phyloP scores from a whole-genome alignment of 2,329 filamentous ascomycete genomes.

The Fusarium oligoseptatum region DNA sequence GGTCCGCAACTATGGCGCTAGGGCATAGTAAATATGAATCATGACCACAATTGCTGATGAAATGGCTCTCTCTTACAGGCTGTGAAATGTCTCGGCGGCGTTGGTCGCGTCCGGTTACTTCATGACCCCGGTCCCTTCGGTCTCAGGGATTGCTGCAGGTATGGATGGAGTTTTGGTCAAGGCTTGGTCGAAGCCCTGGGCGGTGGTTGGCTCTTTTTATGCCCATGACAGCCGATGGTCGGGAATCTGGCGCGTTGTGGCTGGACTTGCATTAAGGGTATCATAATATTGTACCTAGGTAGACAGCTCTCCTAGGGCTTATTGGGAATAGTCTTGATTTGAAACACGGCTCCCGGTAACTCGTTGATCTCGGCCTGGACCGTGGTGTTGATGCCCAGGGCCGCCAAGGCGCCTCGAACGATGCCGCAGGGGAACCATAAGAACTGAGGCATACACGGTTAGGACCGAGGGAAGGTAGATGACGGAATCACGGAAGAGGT shows the following conservation, averaged over 20 bases:
- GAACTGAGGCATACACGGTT: slow-evolving; percentile 70
- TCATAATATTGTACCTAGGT: slow-evolving; percentile 41
- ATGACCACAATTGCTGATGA: slow-evolving; percentile 54
- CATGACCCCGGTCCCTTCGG: slow-evolving; percentile 22
- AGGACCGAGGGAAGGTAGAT: slow-evolving; percentile 7
- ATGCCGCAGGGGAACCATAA: slow-evolving; percentile 96
- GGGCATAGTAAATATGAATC: slow-evolving; percentile 53
- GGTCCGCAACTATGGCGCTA: slow-evolving; percentile 52
- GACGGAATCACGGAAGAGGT: slow-evolving; percentile 10
- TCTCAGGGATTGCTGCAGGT: slow-evolving; percentile 37
- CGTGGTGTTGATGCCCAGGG: slow-evolving; percentile 88
- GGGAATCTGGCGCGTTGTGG: slow-evolving; percentile 33
- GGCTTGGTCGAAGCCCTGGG: slow-evolving; percentile 24
- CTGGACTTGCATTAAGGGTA: slow-evolving; percentile 38
- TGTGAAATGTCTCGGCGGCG: slow-evolving; percentile 50
- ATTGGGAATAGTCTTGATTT: slow-evolving; percentile 87
- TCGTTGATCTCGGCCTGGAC: slow-evolving; percentile 93
- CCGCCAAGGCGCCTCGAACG: slow-evolving; percentile 91
- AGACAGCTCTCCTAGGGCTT: slow-evolving; percentile 55
- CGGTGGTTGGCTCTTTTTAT: slow-evolving; percentile 39
- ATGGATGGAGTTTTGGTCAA: slow-evolving; percentile 42
- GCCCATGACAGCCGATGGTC: slow-evolving; percentile 28
- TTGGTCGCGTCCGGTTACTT: slow-evolving; percentile 36
- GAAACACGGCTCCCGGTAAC: slow-evolving; percentile 90
- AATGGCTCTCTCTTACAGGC: slow-evolving; percentile 51